Evolutionary conservation across 2,329 filamentous ascomycete genomes (phyloP).

Genomic region (Paecilomyces sp.): DNA sequence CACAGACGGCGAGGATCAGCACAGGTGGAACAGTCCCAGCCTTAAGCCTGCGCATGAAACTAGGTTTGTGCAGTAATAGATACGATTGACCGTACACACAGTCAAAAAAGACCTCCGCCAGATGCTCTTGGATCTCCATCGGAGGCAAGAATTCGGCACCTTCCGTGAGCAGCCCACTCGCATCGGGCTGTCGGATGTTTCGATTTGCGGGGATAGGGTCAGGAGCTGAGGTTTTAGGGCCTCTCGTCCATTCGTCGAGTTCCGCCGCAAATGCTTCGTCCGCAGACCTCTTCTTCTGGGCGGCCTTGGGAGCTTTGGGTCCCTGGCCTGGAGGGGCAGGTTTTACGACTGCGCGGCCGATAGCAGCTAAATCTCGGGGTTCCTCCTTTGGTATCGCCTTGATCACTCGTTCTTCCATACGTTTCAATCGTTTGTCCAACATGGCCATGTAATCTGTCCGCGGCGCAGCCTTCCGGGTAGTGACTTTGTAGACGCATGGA

Average conservation of each 20-base stretch:
- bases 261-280: slow-evolving; percentile 84
- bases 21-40: slow-evolving; percentile 79
- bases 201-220: slow-evolving; percentile 48
- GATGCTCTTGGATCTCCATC: slow-evolving; percentile 83
- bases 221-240: slow-evolving; percentile 43
- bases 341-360: slow-evolving; percentile 77
- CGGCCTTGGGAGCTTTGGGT: slow-evolving; percentile 44
- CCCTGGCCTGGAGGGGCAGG: slow-evolving; percentile 58
- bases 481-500: slow-evolving; percentile 96
- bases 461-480: slow-evolving; percentile 85
- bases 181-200: slow-evolving; percentile 60
- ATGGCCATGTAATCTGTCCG: slow-evolving; percentile 99
- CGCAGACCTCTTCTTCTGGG: slow-evolving; percentile 68
- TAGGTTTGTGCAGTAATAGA: slow-evolving; percentile 89
- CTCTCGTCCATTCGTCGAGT: slow-evolving; percentile 70
- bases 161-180: slow-evolving; percentile 70
- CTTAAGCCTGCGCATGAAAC: slow-evolving; percentile 79
- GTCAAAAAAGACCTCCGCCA: slow-evolving; percentile 93
- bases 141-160: slow-evolving; percentile 75
- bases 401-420: slow-evolving; percentile 97
- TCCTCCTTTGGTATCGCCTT: slow-evolving; percentile 89
- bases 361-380: slow-evolving; percentile 57
- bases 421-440: slow-evolving; percentile 88
- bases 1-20: slow-evolving; percentile 86
- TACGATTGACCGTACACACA: slow-evolving; percentile 94